Evolutionary conservation across 768 basidiomycete genomes (phyloP).

Genomic region (Xerocomus spinulosus): DNA sequence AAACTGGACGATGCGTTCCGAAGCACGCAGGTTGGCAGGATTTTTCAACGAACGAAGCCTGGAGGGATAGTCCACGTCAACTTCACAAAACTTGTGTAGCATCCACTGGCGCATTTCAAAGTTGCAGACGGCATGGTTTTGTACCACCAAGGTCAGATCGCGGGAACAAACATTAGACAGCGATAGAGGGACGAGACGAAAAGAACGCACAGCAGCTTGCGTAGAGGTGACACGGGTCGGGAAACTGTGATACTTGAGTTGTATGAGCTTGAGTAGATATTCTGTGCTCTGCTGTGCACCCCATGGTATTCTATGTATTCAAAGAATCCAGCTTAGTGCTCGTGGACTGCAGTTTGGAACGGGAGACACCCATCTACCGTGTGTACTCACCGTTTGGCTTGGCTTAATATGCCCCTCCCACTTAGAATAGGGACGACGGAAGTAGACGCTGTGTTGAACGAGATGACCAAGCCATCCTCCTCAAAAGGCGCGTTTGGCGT

Average conservation of each 20-base stretch:
- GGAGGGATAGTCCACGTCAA: slow-evolving; percentile 69
- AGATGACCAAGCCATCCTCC: slow-evolving; percentile 79
- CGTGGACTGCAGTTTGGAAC: background rate
- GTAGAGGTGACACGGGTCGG: slow-evolving; percentile 73
- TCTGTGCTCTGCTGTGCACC: slow-evolving; percentile 88
- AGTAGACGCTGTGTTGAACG: slow-evolving; percentile 89
- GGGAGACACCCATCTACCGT: background rate
- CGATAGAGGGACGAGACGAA: background rate
- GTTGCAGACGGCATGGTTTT: too few species aligned
- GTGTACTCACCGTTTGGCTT: slow-evolving; percentile 70
- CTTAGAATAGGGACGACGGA: slow-evolving; percentile 83
- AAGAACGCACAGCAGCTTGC: slow-evolving; percentile 66
- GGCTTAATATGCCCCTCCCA: slow-evolving; percentile 79
- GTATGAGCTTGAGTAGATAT: slow-evolving; percentile 87
- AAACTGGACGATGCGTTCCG: slow-evolving; percentile 81
- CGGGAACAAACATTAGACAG: background rate
- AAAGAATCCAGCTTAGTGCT: background rate
- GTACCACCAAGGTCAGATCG: background rate
- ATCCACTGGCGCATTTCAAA: slow-evolving; percentile 67
- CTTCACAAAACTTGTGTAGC: slow-evolving; percentile 80
- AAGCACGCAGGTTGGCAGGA: slow-evolving; percentile 57
- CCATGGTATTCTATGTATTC: slow-evolving; percentile 83
- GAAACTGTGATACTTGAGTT: slow-evolving; percentile 93
- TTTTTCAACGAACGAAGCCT: slow-evolving; percentile 65
- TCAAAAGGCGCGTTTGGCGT: slow-evolving; percentile 35